A percentile compares a stretch with the other conserved stretches of the same genome.
Evolutionary conservation across 116 monocot genomes (phyloP).

Genomic region (Cymodocea nodosa): DNA sequence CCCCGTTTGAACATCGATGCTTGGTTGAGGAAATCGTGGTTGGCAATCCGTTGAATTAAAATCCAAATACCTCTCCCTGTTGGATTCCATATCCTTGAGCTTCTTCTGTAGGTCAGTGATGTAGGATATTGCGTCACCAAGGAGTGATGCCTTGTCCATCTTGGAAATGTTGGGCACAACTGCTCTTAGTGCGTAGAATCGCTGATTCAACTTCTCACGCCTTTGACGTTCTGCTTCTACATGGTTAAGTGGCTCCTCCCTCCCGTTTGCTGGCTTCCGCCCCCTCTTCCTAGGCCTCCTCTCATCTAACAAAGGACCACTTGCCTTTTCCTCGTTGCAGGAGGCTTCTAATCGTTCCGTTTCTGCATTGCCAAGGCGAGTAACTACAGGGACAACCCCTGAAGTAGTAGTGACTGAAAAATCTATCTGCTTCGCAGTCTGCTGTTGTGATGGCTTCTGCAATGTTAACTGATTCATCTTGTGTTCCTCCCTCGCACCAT

Average conservation of each 20-base stretch:
- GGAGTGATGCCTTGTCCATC: conserved; percentile 77
- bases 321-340: conserved; percentile 32
- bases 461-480: conserved; percentile 7
- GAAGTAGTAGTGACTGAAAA: conserved; percentile 28
- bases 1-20: conserved; percentile 30
- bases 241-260: conserved; percentile 72
- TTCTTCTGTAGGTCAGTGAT: conserved; percentile 63
- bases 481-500: conserved; percentile 15
- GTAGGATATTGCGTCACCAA: conserved; percentile 63
- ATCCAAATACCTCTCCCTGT: conserved; percentile 21
- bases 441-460: conserved; percentile 17
- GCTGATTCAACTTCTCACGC: conserved; percentile 79
- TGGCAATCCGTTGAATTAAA: background rate
- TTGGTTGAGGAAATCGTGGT: conserved; percentile 8
- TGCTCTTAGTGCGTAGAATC: conserved; percentile 65
- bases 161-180: conserved; percentile 80
- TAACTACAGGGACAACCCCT: background rate
- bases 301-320: conserved; percentile 14
- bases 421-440: conserved; percentile 33
- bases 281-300: conserved; percentile 59
- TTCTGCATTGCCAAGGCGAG: conserved; percentile 17
- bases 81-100: conserved; percentile 54
- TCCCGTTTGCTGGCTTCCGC: conserved; percentile 53
- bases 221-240: conserved; percentile 82
- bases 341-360: conserved; percentile 31